Evolutionary conservation across 495 filamentous ascomycete species (phyloP), one percentile per base, ranked within the genome.

Genomic region (Viridothelium virens): DNA sequence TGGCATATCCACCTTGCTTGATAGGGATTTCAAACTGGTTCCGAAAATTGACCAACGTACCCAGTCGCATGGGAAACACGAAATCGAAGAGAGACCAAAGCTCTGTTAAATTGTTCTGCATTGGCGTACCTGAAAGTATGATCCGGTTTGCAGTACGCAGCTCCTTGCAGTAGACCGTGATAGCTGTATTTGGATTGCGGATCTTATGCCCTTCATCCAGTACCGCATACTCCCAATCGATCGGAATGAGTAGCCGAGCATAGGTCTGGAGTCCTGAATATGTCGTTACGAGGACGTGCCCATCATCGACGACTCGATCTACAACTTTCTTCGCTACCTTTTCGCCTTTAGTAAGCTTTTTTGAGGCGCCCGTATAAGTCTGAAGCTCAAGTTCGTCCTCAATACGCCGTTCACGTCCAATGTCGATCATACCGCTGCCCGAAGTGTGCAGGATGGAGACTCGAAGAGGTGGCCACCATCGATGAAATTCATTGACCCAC

Each of bases 191-290:
- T 2, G 94, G 94, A 72, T 97, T 97, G 31, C 92, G 86, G 68
- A 98, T 98, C 77, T 96, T 96, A 77, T 98, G 94, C 10, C 94
- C 94, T 80, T 98, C 94, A 63, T 98, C 94, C 2, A 98, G 85
- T 18, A 97, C 89, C 38, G 91, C 94, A 77, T 92, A 96, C 3
- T 87, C 88, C 94, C 94, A 98, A 53, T 96, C 84, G 1, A 89
- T 83, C 1, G 87, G 85, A 53, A 93, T 87, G 41, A 97, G 78
- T 62, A 90, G 78, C 63, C 89, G 85, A 0, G 85, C 85, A 73
- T 97, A 97, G 0, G 86, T 91, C 70, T 96, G 91, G 7, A 98
- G 81, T 0, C 94, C 93, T 16, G 91, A 88, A 73, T 98, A 98
- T 0, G 94, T 97, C 0, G 94, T 98, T 25, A 98, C 86, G 14